These are phyloP conservation scores for Pinus albicaulis DNA, from an alignment of 75 land plant species.

Conservation along the genomic window DNA sequence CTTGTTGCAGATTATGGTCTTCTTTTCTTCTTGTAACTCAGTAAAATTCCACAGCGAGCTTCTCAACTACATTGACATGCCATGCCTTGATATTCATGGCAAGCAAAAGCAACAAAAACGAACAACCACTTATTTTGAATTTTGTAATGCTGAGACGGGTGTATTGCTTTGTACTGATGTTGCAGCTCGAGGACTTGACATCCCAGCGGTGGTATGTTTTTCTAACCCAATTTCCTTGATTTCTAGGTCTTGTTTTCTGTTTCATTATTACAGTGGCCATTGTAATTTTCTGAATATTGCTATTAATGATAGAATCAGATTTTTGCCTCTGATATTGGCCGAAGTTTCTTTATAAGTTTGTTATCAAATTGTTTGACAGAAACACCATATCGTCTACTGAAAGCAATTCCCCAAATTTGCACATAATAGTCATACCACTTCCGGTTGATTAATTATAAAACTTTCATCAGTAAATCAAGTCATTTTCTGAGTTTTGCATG, in stretches of 20 bases:
- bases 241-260: neutral
- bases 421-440: too few species aligned
- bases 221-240: neutral
- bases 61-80: slow-evolving; percentile 83
- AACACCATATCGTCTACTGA: too few species aligned
- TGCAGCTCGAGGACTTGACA: slow-evolving; percentile 97
- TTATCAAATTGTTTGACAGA: too few species aligned
- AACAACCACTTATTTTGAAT: slow-evolving; percentile 85
- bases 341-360: too few species aligned
- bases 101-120: slow-evolving; percentile 95
- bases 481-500: too few species aligned
- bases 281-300: too few species aligned
- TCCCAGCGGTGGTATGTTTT: slow-evolving; percentile 84
- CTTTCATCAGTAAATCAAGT: too few species aligned
- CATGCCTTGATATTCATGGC: slow-evolving; percentile 92
- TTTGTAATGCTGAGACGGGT: slow-evolving; percentile 89
- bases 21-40: slow-evolving; percentile 93
- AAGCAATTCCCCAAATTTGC: too few species aligned
- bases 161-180: slow-evolving; percentile 93
- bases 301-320: too few species aligned
- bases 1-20: slow-evolving; percentile 67
- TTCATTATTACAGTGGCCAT: too few species aligned
- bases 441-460: too few species aligned
- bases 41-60: slow-evolving; percentile 90
- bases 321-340: too few species aligned